phyloP scores from a whole-genome alignment of 148 eudicot species.

The Silene uniflora region DNA sequence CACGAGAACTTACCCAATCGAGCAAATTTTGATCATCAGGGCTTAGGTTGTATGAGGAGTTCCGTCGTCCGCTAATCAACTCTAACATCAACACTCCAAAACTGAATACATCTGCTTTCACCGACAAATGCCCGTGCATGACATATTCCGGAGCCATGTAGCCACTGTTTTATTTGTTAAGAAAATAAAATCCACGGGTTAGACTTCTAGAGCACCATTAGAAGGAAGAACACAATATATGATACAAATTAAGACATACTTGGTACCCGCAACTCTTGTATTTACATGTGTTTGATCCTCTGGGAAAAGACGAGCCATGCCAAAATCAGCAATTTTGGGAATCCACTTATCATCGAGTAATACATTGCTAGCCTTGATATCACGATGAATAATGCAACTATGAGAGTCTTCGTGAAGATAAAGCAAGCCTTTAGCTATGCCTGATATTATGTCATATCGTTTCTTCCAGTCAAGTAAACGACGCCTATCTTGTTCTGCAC shows the following conservation, averaged over 20 bases:
- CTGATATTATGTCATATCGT: constrained; percentile 56
- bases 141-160: constrained; percentile 93
- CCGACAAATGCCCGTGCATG: constrained; percentile 68
- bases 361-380: constrained; percentile 82
- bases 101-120: constrained; percentile 82
- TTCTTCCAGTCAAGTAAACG: constrained; percentile 68
- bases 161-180: constrained; percentile 45
- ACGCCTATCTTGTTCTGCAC: constrained; percentile 41
- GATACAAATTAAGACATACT: constrained; percentile 42
- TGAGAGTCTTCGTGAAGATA: constrained; percentile 84
- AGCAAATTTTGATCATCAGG: constrained; percentile 44
- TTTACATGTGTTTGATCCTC: constrained; percentile 82
- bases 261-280: constrained; percentile 89
- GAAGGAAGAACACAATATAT: neutral
- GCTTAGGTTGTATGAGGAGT: constrained; percentile 47
- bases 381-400: constrained; percentile 72
- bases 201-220: constrained; percentile 10
- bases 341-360: constrained; percentile 80
- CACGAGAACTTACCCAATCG: constrained; percentile 66
- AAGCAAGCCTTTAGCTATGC: constrained; percentile 67
- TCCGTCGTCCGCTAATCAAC: constrained; percentile 66
- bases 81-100: constrained; percentile 83
- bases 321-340: constrained; percentile 93
- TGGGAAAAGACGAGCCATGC: constrained; percentile 84
- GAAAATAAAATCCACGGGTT: neutral